Evolutionary conservation across 768 basidiomycete species (phyloP).

Genomic region (Cubamyces lactineus): DNA sequence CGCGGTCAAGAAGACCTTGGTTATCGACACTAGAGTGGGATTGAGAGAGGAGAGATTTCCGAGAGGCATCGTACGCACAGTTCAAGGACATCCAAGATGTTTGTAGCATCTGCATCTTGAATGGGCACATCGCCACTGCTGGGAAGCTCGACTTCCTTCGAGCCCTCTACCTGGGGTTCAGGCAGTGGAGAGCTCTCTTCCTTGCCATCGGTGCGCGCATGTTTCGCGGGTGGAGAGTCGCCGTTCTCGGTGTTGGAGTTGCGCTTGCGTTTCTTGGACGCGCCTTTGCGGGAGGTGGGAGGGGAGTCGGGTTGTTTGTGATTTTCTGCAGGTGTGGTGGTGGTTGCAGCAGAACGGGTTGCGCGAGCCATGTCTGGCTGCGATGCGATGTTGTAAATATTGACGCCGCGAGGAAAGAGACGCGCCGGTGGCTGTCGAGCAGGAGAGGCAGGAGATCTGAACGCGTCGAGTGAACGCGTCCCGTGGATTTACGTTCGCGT

Average conservation of each 20-base stretch:
- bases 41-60: conserved; percentile 13
- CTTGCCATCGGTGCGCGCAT: conserved; percentile 45
- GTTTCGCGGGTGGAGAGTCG: conserved; percentile 56
- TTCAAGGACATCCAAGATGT: conserved; percentile 63
- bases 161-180: conserved; percentile 23
- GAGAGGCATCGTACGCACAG: conserved; percentile 42
- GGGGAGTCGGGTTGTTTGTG: conserved; percentile 35
- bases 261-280: conserved; percentile 73
- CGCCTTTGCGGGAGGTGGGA: conserved; percentile 34
- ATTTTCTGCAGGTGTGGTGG: conserved; percentile 46
- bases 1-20: conserved; percentile 80
- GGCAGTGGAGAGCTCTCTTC: conserved; percentile 34
- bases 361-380: conserved; percentile 65
- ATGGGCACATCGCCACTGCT: conserved; percentile 54
- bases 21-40: conserved; percentile 57
- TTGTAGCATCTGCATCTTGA: conserved; percentile 47
- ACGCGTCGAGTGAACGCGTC: conserved; percentile 34
- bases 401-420: conserved; percentile 30
- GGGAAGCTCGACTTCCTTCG: conserved; percentile 33
- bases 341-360: conserved; percentile 55
- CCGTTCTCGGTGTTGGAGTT: conserved; percentile 45
- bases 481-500: conserved; percentile 26
- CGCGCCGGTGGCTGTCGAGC: conserved; percentile 39
- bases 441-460: conserved; percentile 13
- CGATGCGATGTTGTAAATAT: conserved; percentile 5